Base-by-base conservation (phyloP, 495 filamentous ascomycete species). In the Penicillium egyptiacum region DNA sequence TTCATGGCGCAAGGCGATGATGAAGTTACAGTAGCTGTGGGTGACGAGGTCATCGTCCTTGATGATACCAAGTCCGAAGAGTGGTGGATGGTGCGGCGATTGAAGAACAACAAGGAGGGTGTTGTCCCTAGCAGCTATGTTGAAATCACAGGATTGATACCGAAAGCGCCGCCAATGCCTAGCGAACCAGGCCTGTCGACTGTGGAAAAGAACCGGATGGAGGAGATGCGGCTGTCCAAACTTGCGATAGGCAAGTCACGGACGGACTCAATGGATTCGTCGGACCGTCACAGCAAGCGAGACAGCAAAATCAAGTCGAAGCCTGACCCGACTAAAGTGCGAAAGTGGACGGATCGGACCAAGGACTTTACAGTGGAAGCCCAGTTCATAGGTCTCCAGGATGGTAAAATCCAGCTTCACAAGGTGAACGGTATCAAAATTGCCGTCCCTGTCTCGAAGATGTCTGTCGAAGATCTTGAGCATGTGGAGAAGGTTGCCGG, bases 391-490 rank as follows among this genome's bases (percentile, higher is more conserved):
- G 95, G 92, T 17, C 78, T 96, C 22, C 70, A 74, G 26, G 94
- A 98, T 69, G 91, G 91, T 44, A 98, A 99, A 76, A 94, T 99
- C 59, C 94, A 98, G 72, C 80, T 99, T 5, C 94, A 99, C 76
- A 99, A 99, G 78, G 78, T 87, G 69, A 99, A 99, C 66, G 94
- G 94, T 11, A 91, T 99, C 47, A 96, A 97, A 71, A 99, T 99
- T 72, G 94, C 94, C 8, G 94, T 99, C 4, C 93, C 94, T 23
- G 83, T 96, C 37, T 72, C 84, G 10, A 98, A 98, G 71, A 99
- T 99, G 94, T 91, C 93, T 2, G 78, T 91, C 41, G 88, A 92
- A 63, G 94, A 99, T 71, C 75, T 99, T 23, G 92, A 96, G 74
- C 97, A 94, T 59, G 92, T 98, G 30, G 94, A 99, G 72, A 82